Evolutionary conservation across 306 rosid species (phyloP), one percentile per base, ranked within the genome.

Genomic region (Glycyrrhiza uralensis): DNA sequence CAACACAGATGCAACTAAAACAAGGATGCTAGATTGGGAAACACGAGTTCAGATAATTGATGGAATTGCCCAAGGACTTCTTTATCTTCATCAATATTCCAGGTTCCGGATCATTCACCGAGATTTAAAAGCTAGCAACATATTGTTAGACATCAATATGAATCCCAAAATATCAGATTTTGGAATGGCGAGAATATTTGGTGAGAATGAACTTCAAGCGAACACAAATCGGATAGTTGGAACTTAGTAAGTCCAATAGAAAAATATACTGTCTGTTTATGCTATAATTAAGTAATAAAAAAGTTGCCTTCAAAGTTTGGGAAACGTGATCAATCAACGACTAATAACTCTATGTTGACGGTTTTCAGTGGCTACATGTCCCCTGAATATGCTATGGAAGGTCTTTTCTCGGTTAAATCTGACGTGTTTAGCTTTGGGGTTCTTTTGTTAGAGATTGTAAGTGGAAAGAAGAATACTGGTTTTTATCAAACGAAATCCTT

Each of bases 91-190:
- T 38, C 80, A 69, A 3, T 46, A 78, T 30, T 78, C 78, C 0
- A 69, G 81, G 15, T 69, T 78, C 0, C 17, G 77, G 11, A 78
- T 77, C 28, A 74, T 82, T 61, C 78, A 78, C 0, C 68, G 77
- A 69, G 75, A 82, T 52, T 18, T 82, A 12, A 78, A 78, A 65
- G 78, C 65, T 6, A 72, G 83, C 29, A 74, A 82, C n/a, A 78
- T 78, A 18, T 47, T 77, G 44, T 29, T 82, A 14, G 77, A 82
- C 13, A 22, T 19, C 32, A 20, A 78, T 19, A 68, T 78, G 77
- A 68, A 82, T 10, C 86, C 80, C 1, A 78, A 82, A 74, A 78
- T 82, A 44, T 82, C 78, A 44, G 77, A 82, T 55, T 82, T 82
- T 46, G 86, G 83, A 35, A 52, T 82, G 63, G 68, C 83, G 1